Conservation (phyloP, 2,329 filamentous ascomycete species). For the Aspergillus costaricaensis region DNA sequence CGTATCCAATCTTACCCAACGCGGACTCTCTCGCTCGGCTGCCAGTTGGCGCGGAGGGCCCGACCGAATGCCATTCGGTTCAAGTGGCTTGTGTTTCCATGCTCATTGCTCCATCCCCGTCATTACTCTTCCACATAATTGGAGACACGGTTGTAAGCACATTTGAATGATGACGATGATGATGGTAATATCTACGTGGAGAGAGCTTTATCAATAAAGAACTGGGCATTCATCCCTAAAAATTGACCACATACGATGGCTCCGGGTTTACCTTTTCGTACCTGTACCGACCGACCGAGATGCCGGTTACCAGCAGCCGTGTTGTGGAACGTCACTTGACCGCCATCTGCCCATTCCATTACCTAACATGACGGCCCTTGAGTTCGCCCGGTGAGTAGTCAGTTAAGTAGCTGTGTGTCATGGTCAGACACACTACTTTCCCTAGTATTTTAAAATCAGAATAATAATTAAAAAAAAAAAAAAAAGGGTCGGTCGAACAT, state of each 20-base stretch:
- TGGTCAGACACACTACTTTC: too few species aligned
- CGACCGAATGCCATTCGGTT: not conserved
- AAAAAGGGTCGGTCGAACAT: not conserved
- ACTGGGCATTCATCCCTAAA: too few species aligned
- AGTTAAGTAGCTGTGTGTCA: too few species aligned
- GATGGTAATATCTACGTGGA: too few species aligned
- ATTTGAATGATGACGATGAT: too few species aligned
- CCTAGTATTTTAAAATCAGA: too few species aligned
- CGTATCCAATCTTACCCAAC: not conserved
- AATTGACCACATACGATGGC: too few species aligned
- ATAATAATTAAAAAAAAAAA: too few species aligned
- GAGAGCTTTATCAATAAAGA: too few species aligned
- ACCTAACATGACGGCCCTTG: conserved; percentile 18
- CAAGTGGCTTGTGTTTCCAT: not conserved
- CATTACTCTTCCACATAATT: not conserved
- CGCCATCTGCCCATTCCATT: conserved; percentile 16
- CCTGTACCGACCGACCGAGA: conserved; percentile 16
- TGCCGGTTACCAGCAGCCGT: conserved; percentile 27
- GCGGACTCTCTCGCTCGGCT: not conserved
- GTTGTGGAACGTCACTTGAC: conserved; percentile 26
- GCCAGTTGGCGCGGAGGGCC: conserved; percentile 1
- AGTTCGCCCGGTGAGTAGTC: conserved; percentile 6
- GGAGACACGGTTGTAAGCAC: too few species aligned
- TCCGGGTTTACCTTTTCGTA: not conserved
- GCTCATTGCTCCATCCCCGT: not conserved